phyloP scores from a whole-genome alignment of 441 rosid genomes.

The Isatis lusitanica region DNA sequence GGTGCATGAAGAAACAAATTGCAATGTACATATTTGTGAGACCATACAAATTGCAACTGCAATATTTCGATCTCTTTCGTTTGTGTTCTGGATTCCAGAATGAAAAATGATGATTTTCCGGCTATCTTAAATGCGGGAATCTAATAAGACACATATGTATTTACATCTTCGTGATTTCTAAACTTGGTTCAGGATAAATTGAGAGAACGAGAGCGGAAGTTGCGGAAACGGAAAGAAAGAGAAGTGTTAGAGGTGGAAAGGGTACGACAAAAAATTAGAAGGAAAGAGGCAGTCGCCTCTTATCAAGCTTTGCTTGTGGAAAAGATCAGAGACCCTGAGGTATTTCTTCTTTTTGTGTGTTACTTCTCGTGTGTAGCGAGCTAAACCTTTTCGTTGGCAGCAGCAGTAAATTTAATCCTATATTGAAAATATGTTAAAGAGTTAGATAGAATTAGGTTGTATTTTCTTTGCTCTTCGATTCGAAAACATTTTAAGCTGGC shows the following conservation, averaged over 20 bases:
- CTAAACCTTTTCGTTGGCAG: background rate
- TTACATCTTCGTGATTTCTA: background rate
- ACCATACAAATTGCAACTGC: too few relatives aligned
- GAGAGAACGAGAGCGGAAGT: slow-evolving; percentile 86
- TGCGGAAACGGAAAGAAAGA: slow-evolving; percentile 92
- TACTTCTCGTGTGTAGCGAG: background rate
- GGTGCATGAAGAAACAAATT: slow-evolving; percentile 3
- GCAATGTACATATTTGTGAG: background rate
- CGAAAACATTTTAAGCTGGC: background rate
- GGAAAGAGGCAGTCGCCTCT: slow-evolving; percentile 85
- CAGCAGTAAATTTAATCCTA: background rate
- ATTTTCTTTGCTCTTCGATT: background rate
- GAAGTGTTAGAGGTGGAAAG: slow-evolving; percentile 97
- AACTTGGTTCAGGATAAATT: slow-evolving; percentile 66
- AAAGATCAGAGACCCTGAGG: slow-evolving; percentile 94
- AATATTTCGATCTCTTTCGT: background rate
- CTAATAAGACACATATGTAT: background rate
- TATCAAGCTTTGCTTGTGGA: slow-evolving; percentile 96
- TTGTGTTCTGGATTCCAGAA: background rate
- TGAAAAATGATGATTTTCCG: background rate
- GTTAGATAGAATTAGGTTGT: slow-evolving; percentile 7
- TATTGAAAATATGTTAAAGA: background rate
- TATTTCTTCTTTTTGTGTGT: slow-evolving; percentile 27
- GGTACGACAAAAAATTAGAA: slow-evolving; percentile 79
- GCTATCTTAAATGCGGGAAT: background rate